Evolutionary conservation across 2,329 filamentous ascomycete genomes (phyloP).

Genomic region (Biscogniauxia sp.): DNA sequence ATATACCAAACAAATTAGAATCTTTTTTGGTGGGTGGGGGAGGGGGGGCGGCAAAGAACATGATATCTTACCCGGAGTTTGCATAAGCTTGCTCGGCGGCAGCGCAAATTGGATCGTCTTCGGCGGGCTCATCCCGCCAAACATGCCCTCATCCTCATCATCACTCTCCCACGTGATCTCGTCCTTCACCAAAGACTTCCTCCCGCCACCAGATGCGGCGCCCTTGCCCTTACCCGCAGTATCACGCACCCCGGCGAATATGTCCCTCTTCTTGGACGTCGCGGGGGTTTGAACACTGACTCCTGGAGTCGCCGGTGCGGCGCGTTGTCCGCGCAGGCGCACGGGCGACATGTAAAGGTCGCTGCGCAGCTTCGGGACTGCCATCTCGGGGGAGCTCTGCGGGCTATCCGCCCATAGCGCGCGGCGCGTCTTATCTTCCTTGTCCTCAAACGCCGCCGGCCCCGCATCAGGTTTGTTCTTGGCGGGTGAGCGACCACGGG

Average conservation of each 20-base stretch:
- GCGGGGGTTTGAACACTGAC: slow-evolving; percentile 81
- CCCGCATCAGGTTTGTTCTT: slow-evolving; percentile 8
- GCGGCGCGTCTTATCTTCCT: slow-evolving; percentile 33
- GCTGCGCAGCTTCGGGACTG: slow-evolving; percentile 77
- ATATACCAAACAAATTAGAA: neutral
- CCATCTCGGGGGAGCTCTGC: slow-evolving; percentile 73
- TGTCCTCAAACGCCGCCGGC: slow-evolving; percentile 26
- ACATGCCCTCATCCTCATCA: slow-evolving; percentile 61
- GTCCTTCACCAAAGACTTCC: slow-evolving; percentile 34
- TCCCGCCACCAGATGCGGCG: slow-evolving; percentile 10
- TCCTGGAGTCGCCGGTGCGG: slow-evolving; percentile 68
- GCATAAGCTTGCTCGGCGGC: slow-evolving; percentile 71
- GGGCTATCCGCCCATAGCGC: slow-evolving; percentile 56
- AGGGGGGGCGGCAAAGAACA: neutral
- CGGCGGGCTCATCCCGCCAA: slow-evolving; percentile 79
- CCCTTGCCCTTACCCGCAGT: slow-evolving; percentile 25
- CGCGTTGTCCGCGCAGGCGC: slow-evolving; percentile 43
- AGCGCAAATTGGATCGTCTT: slow-evolving; percentile 89
- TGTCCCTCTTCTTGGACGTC: slow-evolving; percentile 49
- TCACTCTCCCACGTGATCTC: slow-evolving; percentile 75
- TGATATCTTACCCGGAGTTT: slow-evolving; percentile 66
- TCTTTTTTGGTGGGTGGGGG: neutral
- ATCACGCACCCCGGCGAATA: slow-evolving; percentile 36
- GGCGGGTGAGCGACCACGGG: slow-evolving; percentile 34
- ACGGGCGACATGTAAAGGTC: slow-evolving; percentile 82